Evolutionary conservation across 352 stramenopile genomes (phyloP).

Genomic region (Phytopythium chamaehyphon): DNA sequence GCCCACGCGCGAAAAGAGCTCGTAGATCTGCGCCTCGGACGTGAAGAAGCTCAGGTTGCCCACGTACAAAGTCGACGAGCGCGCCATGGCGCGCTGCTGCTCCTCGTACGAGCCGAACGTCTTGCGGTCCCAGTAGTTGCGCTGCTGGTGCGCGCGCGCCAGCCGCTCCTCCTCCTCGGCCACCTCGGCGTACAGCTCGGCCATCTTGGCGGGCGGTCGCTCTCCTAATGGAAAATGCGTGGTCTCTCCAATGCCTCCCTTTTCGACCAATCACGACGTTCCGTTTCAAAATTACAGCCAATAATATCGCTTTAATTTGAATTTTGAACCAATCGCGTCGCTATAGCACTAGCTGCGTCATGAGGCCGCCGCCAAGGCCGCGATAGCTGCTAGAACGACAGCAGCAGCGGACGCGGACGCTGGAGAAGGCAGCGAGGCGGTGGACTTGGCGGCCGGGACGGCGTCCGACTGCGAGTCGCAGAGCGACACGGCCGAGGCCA

Average conservation of each 20-base stretch:
- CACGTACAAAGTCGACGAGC: slow-evolving; percentile 94
- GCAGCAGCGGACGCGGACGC: neutral
- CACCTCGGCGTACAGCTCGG: slow-evolving; percentile 59
- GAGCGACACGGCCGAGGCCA: slow-evolving; percentile 16
- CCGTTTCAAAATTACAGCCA: neutral
- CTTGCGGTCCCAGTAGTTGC: slow-evolving; percentile 95
- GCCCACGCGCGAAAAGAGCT: slow-evolving; percentile 93
- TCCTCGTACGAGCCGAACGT: slow-evolving; percentile 90
- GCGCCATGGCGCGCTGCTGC: slow-evolving; percentile 91
- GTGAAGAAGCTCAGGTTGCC: slow-evolving; percentile 98
- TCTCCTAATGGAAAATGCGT: neutral
- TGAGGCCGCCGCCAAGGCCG: neutral
- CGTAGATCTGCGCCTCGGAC: slow-evolving; percentile 92
- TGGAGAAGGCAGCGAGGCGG: neutral
- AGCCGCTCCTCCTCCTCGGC: slow-evolving; percentile 65
- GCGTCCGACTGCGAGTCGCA: slow-evolving; percentile 24
- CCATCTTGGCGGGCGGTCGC: too few relatives aligned
- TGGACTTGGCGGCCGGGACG: slow-evolving; percentile 19
- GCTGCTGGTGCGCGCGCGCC: slow-evolving; percentile 50
- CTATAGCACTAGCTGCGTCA: too few relatives aligned
- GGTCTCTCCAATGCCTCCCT: too few relatives aligned
- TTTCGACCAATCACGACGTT: neutral
- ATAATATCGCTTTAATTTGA: neutral
- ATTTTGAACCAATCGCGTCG: neutral
- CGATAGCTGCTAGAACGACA: neutral